Evolutionary conservation across 371 early-diverging fungal genomes (phyloP).

Genomic region (Mucor sp.): DNA sequence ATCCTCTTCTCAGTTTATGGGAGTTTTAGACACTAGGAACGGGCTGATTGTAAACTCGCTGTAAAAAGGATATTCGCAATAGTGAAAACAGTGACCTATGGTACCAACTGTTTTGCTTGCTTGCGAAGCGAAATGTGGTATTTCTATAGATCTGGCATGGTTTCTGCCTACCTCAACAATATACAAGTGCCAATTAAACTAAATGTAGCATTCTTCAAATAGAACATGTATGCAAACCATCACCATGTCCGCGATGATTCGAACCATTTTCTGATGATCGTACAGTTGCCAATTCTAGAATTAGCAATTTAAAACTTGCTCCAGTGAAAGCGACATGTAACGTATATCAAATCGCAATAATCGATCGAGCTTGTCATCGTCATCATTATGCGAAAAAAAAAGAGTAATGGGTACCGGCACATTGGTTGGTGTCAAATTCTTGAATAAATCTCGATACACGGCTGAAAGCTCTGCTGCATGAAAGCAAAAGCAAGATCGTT

Average conservation of each 20-base stretch:
- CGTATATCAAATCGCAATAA: neutral
- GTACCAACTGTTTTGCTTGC: no score
- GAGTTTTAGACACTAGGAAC: no score
- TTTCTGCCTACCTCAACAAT: no score
- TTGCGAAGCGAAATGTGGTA: no score
- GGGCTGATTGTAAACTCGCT: no score
- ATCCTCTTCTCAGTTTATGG: no score
- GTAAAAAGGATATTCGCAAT: no score
- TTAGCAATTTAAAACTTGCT: neutral
- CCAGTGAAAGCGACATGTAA: neutral
- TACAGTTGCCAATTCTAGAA: neutral
- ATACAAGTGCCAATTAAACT: no score
- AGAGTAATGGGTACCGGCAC: neutral
- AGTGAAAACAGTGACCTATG: no score
- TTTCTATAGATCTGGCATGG: no score
- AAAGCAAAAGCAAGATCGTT: neutral
- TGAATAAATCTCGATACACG: neutral
- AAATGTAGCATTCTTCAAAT: no score
- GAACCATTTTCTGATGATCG: neutral
- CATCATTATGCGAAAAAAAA: neutral
- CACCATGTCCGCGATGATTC: neutral
- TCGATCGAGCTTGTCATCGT: neutral
- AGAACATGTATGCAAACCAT: no score
- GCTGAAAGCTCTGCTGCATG: neutral
- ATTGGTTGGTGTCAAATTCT: neutral